Evolutionary conservation across 805 yeast genomes (phyloP).

Genomic region (Candida piceae): DNA sequence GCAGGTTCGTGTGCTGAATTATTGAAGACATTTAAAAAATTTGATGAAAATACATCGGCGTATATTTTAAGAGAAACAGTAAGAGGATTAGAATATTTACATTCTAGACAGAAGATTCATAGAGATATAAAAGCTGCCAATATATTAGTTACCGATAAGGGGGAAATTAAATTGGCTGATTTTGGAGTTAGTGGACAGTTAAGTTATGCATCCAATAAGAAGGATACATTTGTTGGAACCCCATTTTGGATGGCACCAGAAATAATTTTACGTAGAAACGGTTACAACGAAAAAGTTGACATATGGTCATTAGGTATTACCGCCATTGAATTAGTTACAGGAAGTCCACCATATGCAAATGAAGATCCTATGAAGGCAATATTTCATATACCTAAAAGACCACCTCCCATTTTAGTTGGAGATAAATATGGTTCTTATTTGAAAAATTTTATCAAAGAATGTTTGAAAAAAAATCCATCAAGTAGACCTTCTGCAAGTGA

Average conservation of each 20-base stretch:
- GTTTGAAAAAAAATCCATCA: slow-evolving; percentile 63
- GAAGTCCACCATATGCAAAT: slow-evolving; percentile 73
- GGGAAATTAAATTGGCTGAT: slow-evolving; percentile 79
- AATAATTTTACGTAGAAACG: slow-evolving; percentile 51
- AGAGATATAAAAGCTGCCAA: slow-evolving; percentile 91
- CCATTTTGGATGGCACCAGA: slow-evolving; percentile 99
- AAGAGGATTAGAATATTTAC: slow-evolving; percentile 72
- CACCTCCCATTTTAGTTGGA: slow-evolving; percentile 57
- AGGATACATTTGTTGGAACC: slow-evolving; percentile 86
- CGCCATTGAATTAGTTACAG: slow-evolving; percentile 76
- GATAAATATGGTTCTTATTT: slow-evolving; percentile 36
- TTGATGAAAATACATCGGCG: slow-evolving; percentile 58
- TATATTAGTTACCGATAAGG: slow-evolving; percentile 64
- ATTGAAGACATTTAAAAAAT: slow-evolving; percentile 45
- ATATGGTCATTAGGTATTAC: slow-evolving; percentile 97
- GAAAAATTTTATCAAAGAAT: slow-evolving; percentile 54
- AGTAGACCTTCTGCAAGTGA: slow-evolving; percentile 57
- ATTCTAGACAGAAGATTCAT: slow-evolving; percentile 71
- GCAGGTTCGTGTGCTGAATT: slow-evolving; percentile 89
- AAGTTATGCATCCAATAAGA: slow-evolving; percentile 43
- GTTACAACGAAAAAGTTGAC: slow-evolving; percentile 84
- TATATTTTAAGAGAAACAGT: slow-evolving; percentile 60
- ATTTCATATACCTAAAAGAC: slow-evolving; percentile 58
- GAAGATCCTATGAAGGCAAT: slow-evolving; percentile 75
- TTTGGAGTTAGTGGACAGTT: slow-evolving; percentile 91